Evolutionary conservation across 805 yeast species (phyloP), one percentile per base, ranked within the genome.

Genomic region (Yamadazyma phyllophila): DNA sequence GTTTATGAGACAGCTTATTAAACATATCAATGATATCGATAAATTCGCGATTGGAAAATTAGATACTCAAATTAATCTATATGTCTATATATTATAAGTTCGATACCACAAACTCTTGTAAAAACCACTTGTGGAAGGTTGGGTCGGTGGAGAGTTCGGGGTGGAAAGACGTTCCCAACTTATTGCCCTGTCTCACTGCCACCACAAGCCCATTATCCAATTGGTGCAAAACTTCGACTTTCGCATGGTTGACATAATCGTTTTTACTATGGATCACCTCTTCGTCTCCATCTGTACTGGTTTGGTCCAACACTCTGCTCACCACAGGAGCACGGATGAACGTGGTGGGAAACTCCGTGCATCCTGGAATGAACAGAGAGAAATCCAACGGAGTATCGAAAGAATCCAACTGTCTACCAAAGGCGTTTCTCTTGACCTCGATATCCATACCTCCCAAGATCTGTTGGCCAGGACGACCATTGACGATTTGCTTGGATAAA

Each of bases 251-350:
- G 29, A 14, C 31, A 42, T 66, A 63, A 7, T 49, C 49, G 42
- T 64, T 65, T 15, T 48, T 46, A 2, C 63, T 53, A 11, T 46
- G 34, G 1, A 63, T 54, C 7, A 56, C 46, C 10, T 46, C 49
- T 2, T 9, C 33, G 12, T 30, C 38, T 4, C 20, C 37, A 13
- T 50, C 39, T 7, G 44, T 9, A 11, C 13, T 14, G 14, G 10
- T 13, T 8, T 32, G 12, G 4, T 39, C 43, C 24, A 54, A 47
- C 2, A 59, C 40, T 32, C 47, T 51, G n/a, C 59, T 55, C 4
- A 87, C 81, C 4, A 84, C 83, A 0, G 95, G 95, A 0, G 94
- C 95, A 41, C 95, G 69, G 35, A 87, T 87, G 58, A 87, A 87
- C 0, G 83, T 67, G 14, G 79, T 67, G 2, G 68, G 71, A 49